Evolutionary conservation across 257 asterid genomes (phyloP).

Genomic region (Thymus mandschuricus): DNA sequence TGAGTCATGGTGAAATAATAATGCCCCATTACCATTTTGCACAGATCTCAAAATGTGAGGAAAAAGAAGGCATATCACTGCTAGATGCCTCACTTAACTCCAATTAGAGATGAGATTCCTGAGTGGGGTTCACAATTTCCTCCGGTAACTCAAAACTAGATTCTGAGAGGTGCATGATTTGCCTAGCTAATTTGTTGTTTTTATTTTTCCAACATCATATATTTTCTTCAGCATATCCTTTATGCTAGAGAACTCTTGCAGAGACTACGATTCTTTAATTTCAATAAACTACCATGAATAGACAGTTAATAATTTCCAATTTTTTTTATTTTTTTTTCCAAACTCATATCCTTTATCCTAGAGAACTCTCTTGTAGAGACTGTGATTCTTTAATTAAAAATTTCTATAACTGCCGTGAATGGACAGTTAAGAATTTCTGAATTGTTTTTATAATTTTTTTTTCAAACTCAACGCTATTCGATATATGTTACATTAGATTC

Average conservation of each 20-base stretch:
- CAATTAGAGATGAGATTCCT: background rate
- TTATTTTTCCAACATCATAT: background rate
- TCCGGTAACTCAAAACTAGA: background rate
- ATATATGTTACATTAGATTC: background rate
- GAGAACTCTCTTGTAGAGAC: background rate
- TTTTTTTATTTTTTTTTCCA: background rate
- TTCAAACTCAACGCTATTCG: background rate
- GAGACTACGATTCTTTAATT: background rate
- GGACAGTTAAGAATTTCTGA: background rate
- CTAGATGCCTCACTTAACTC: conserved; percentile 1
- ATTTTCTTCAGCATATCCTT: background rate
- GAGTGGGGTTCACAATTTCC: background rate
- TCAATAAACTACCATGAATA: background rate
- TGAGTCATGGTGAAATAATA: background rate
- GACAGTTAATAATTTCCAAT: background rate
- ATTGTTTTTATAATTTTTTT: background rate
- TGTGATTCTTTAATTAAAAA: background rate
- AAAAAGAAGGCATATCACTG: background rate
- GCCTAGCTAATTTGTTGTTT: background rate
- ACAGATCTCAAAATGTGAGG: conserved; percentile 2
- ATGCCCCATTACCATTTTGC: background rate
- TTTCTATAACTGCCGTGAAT: background rate
- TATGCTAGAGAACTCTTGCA: background rate
- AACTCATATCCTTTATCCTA: background rate
- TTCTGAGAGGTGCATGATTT: background rate